These are phyloP conservation scores for Salix exigua DNA, from an alignment of 345 rosid species.

Conservation along the genomic window DNA sequence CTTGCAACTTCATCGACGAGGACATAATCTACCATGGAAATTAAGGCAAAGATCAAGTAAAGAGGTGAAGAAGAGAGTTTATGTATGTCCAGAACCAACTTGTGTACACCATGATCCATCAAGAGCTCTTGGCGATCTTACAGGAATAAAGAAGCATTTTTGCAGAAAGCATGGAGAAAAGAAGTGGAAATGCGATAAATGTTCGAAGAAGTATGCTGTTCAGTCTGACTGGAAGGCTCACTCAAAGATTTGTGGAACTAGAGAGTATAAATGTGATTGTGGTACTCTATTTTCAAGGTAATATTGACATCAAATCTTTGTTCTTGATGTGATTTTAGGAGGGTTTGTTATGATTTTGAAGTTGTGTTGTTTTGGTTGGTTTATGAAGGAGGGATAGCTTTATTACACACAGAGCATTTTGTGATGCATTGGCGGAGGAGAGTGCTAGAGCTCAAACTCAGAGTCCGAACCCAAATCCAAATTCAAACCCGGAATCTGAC, in stretches of 20 bases:
- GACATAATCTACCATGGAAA: conserved; percentile 95
- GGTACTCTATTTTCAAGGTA: conserved; percentile 90
- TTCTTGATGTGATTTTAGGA: conserved; percentile 3
- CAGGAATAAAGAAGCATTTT: conserved; percentile 96
- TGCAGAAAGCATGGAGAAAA: conserved; percentile 96
- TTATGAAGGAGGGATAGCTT: conserved; percentile 83
- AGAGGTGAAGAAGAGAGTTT: conserved; percentile 88
- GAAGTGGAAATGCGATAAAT: conserved; percentile 95
- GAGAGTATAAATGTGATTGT: conserved; percentile 91
- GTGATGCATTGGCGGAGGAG: conserved; percentile 90
- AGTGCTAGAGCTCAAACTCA: conserved; percentile 47
- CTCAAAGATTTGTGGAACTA: conserved; percentile 86
- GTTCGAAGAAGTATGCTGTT: conserved; percentile 90
- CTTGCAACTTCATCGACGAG: conserved; percentile 89
- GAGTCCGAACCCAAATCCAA: conserved; percentile 7
- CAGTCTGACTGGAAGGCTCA: conserved; percentile 99
- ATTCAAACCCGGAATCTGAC: conserved; percentile 29
- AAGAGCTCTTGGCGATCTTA: conserved; percentile 89
- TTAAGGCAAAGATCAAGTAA: conserved; percentile 78
- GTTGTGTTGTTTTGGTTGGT: background rate
- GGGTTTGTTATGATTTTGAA: background rate
- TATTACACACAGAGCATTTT: conserved; percentile 89
- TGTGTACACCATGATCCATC: conserved; percentile 93
- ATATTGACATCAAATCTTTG: background rate
- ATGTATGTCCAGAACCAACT: conserved; percentile 72